phyloP scores from a whole-genome alignment of 345 rosid species.

The Bruguiera parviflora region DNA sequence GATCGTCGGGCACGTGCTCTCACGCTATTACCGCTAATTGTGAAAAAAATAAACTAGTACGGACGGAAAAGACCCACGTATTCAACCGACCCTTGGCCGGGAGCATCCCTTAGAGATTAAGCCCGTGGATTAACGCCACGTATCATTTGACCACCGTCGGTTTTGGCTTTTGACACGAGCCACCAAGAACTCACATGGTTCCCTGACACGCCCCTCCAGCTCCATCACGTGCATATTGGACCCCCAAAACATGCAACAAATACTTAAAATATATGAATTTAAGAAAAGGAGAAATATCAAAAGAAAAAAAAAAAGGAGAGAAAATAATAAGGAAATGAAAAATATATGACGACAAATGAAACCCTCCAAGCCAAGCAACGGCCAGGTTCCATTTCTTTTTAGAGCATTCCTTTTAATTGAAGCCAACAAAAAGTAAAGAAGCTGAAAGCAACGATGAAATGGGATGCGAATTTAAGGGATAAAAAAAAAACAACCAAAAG shows the following conservation, averaged over 20 bases:
- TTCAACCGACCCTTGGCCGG: neutral
- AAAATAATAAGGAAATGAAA: neutral
- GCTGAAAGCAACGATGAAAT: no score
- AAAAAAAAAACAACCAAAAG: neutral
- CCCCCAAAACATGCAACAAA: slow-evolving; percentile 26
- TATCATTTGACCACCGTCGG: slow-evolving; percentile 51
- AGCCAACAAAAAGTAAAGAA: slow-evolving; percentile 24
- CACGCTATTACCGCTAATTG: slow-evolving; percentile 23
- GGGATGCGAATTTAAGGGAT: neutral
- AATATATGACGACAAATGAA: slow-evolving; percentile 11
- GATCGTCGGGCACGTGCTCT: slow-evolving; percentile 41
- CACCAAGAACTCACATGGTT: slow-evolving; percentile 41
- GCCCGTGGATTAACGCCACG: slow-evolving; percentile 30
- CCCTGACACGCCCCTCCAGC: slow-evolving; percentile 45
- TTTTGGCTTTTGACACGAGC: slow-evolving; percentile 34
- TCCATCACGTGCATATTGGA: slow-evolving; percentile 42
- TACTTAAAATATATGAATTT: neutral
- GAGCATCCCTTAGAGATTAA: slow-evolving; percentile 13
- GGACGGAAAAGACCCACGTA: slow-evolving; percentile 3
- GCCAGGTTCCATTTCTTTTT: slow-evolving; percentile 33
- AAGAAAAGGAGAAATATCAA: neutral
- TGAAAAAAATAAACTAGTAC: neutral
- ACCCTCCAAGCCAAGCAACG: slow-evolving; percentile 56
- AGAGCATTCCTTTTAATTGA: slow-evolving; percentile 47
- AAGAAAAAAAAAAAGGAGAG: neutral